Evolutionary conservation across 805 yeast genomes (phyloP).

Genomic region (Yarrowia sp.): DNA sequence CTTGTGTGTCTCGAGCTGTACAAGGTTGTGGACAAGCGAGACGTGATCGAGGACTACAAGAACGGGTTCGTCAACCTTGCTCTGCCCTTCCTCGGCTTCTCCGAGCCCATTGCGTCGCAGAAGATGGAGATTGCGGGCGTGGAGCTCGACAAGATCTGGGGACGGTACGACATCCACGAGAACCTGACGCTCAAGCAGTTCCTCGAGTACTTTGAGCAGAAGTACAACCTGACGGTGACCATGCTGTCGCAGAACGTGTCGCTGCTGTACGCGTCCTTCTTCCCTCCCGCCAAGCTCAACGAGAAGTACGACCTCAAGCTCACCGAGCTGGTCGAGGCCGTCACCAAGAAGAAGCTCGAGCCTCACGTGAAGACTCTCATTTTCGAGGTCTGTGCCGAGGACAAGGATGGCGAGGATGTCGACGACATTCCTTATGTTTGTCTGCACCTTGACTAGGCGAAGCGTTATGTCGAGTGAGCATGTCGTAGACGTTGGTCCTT

Average conservation of each 20-base stretch:
- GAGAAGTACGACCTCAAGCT: slow-evolving; percentile 69
- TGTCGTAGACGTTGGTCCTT: no score
- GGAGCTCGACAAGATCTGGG: slow-evolving; percentile 89
- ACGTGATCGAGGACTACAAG: slow-evolving; percentile 77
- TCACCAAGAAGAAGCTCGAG: slow-evolving; percentile 79
- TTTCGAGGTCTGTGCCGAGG: slow-evolving; percentile 90
- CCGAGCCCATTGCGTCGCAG: slow-evolving; percentile 89
- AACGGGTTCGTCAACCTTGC: slow-evolving; percentile 92
- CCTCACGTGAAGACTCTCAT: slow-evolving; percentile 72
- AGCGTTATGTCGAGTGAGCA: no score
- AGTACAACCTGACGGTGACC: slow-evolving; percentile 82
- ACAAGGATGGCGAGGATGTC: slow-evolving; percentile 88
- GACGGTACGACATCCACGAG: slow-evolving; percentile 68
- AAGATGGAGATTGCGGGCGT: slow-evolving; percentile 71
- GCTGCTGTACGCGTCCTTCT: slow-evolving; percentile 85
- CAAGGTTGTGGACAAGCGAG: slow-evolving; percentile 76
- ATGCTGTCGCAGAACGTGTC: slow-evolving; percentile 93
- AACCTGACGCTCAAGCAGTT: slow-evolving; percentile 73
- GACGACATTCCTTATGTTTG: slow-evolving; percentile 83
- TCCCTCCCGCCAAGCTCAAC: slow-evolving; percentile 84
- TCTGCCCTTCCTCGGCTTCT: slow-evolving; percentile 92
- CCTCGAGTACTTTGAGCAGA: slow-evolving; percentile 68
- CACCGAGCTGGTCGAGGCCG: slow-evolving; percentile 75
- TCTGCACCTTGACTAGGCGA: no score
- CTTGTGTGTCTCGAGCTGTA: slow-evolving; percentile 86